Evolutionary conservation across 2,329 filamentous ascomycete genomes (phyloP).

Genomic region (Penicillium sp.): DNA sequence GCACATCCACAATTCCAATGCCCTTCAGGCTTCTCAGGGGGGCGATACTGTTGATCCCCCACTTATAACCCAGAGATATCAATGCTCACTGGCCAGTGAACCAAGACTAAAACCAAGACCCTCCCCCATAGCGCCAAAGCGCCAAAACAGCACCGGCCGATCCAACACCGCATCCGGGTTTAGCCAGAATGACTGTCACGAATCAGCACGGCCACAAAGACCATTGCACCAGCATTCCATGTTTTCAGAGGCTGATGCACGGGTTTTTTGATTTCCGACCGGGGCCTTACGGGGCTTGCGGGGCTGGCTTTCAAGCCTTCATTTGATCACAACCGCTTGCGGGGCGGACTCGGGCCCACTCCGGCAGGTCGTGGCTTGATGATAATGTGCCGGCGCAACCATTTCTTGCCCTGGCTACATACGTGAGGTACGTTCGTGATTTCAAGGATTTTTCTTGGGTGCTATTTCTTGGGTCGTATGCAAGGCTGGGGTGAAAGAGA

Average conservation of each 20-base stretch:
- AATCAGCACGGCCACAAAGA: constrained; percentile 15
- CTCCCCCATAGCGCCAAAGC: neutral
- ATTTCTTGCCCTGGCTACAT: neutral
- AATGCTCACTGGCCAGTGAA: neutral
- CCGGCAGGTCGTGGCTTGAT: constrained; percentile 23
- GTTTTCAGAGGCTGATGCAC: constrained; percentile 5
- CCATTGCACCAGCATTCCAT: constrained; percentile 5
- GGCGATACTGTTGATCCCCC: constrained; percentile 2
- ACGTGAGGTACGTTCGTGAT: neutral
- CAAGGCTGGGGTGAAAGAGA: neutral
- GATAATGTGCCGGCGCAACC: constrained; percentile 24
- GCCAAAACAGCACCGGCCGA: too few species aligned
- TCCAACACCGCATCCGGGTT: constrained; percentile 10
- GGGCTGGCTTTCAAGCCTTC: neutral
- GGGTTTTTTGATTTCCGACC: neutral
- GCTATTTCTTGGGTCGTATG: constrained; percentile 1
- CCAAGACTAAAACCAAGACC: constrained; percentile 1
- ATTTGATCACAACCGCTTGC: constrained; percentile 26
- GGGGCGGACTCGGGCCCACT: constrained; percentile 24
- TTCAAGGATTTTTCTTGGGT: constrained; percentile 4
- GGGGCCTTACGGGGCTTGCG: neutral
- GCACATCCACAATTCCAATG: neutral
- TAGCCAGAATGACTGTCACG: constrained; percentile 6
- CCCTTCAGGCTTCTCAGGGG: neutral
- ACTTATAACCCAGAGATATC: neutral